These are phyloP conservation scores for Tolypocladium tropicale DNA, from an alignment of 2,329 filamentous ascomycete species.

Conservation along the genomic window DNA sequence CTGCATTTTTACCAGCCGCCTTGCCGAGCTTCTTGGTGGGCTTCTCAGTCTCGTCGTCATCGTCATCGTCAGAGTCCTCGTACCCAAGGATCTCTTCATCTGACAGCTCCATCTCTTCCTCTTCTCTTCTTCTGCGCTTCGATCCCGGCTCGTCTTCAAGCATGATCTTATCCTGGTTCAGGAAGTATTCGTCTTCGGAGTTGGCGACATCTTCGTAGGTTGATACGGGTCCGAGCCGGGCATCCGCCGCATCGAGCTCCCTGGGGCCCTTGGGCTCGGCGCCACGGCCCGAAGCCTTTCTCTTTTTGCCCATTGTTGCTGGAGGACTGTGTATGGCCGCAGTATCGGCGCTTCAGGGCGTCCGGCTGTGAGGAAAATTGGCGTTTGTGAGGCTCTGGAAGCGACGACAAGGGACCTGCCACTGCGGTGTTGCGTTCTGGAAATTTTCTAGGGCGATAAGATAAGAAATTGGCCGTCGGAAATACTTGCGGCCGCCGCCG, in stretches of 20 bases:
- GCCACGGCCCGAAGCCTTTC: constrained; percentile 53
- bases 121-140: constrained; percentile 65
- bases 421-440: background rate
- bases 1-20: constrained; percentile 20
- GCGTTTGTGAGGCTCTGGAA: background rate
- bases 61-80: constrained; percentile 27
- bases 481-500: background rate
- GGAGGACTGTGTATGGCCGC: background rate
- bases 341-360: background rate
- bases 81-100: constrained; percentile 52
- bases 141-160: constrained; percentile 71
- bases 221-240: constrained; percentile 49
- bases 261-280: constrained; percentile 38
- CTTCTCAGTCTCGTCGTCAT: background rate
- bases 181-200: constrained; percentile 88
- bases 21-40: constrained; percentile 5
- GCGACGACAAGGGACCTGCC: background rate
- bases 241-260: constrained; percentile 45
- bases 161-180: constrained; percentile 75
- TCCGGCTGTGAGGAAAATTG: background rate
- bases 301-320: constrained; percentile 51
- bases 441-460: constrained; percentile 12
- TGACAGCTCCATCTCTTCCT: constrained; percentile 56
- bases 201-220: constrained; percentile 81
- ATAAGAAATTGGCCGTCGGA: constrained; percentile 5